These are phyloP conservation scores for Alectoria sarmentosa DNA, from an alignment of 495 filamentous ascomycete species.

Conservation along the genomic window DNA sequence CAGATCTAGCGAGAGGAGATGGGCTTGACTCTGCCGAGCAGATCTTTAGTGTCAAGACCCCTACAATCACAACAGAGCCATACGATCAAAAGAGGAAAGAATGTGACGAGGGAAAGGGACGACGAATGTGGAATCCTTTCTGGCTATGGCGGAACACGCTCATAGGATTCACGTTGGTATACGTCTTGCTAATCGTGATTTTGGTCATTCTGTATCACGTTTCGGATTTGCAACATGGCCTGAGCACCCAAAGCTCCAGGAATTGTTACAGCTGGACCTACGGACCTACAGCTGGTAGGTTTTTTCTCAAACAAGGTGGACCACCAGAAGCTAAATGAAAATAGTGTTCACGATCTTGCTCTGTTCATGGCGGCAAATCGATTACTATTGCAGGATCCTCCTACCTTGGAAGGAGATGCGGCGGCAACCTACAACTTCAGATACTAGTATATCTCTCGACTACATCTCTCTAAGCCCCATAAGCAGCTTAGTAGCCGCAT, in stretches of 20 bases:
- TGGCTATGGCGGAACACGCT: slow-evolving; percentile 1
- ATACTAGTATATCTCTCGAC: neutral
- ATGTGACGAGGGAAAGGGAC: neutral
- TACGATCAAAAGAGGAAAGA: neutral
- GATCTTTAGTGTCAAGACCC: neutral
- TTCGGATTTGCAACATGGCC: neutral
- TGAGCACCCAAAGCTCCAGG: neutral
- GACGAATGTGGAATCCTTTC: neutral
- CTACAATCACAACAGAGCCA: neutral
- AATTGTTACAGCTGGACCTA: neutral
- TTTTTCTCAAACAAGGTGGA: neutral
- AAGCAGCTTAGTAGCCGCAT: neutral
- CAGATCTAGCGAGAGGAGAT: neutral
- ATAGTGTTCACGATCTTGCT: neutral
- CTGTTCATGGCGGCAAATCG: slow-evolving; percentile 1
- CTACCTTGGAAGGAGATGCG: slow-evolving; percentile 3
- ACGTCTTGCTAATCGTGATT: neutral
- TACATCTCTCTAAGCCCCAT: neutral
- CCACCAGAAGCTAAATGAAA: neutral
- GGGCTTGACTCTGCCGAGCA: neutral
- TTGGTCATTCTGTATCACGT: neutral
- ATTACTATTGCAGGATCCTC: slow-evolving; percentile 1
- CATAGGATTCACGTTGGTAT: neutral
- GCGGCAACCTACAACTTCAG: neutral
- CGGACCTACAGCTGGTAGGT: neutral